Base-by-base conservation (phyloP, 805 yeast genomes). In the Danielozyma ontarioensis region DNA sequence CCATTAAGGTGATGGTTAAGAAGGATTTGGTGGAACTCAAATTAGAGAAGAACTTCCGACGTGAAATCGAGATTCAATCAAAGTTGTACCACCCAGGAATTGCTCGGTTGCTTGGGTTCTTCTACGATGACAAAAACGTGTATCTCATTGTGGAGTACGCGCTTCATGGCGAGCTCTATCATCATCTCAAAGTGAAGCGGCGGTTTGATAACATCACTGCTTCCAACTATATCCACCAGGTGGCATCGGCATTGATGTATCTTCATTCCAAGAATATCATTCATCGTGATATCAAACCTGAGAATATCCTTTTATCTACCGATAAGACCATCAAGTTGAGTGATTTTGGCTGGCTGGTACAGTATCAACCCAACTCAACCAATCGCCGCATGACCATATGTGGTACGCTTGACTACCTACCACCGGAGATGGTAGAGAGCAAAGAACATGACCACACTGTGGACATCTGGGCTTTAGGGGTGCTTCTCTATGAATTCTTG, bases 321-420 rank as follows among this genome's bases (percentile, higher is more conserved):
- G 77, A 85, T 50, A 84, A 88, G 42, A 74, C 74, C 16, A 70
- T 90, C 34, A 90, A 89, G 54, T 70, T 90, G 25, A 82, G 96
- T 13, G 98, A 90, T 59, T 90, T 93, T 55, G 98, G 98, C 11
- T 90, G 97, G 97, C 83, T 95, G 35, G 90, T 89, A n/a, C 43
- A 39, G 13, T 33, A 29, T 40, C 18, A 46, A 32, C 13, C 23
- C 25, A 33, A 42, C 15, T 29, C 47, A 2, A 27, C 36, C 13
- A 39, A 38, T 8, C 72, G 75, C 41, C 64, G 96, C 48, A 69
- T 78, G 12, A 90, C 97, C 0, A 74, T 93, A 64, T 93, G 97
- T 59, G 97, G 98, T 0, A 93, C 98, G 0, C 64, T 90, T 26
- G 97, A 93, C 58, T 90, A 90, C 48, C 60, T 93, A 12, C 94